These are phyloP conservation scores for Candolleomyces eurysporus DNA, from an alignment of 768 basidiomycete genomes.

Conservation along the genomic window DNA sequence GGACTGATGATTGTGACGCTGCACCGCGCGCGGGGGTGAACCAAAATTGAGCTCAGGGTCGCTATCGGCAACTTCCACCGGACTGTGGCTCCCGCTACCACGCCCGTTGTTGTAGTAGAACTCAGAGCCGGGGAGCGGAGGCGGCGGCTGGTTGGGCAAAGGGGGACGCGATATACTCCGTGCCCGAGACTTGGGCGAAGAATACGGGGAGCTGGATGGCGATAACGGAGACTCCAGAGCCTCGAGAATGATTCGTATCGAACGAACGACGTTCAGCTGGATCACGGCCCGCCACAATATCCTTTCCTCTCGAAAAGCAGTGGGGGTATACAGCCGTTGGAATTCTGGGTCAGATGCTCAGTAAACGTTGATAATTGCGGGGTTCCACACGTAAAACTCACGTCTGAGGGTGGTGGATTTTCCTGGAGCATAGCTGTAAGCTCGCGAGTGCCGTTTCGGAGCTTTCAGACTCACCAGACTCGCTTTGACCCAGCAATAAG, in stretches of 20 bases:
- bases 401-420: constrained; percentile 82
- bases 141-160: constrained; percentile 14
- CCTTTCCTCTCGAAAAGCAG: constrained; percentile 71
- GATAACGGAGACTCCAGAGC: constrained; percentile 35
- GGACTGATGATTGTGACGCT: background rate
- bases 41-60: constrained; percentile 22
- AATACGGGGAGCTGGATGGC: constrained; percentile 33
- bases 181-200: constrained; percentile 33
- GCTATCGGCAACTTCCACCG: background rate
- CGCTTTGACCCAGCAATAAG: constrained; percentile 78
- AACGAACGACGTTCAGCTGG: constrained; percentile 79
- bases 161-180: constrained; percentile 33
- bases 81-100: constrained; percentile 10
- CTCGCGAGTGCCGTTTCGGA: background rate
- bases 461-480: constrained; percentile 56
- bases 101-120: constrained; percentile 15
- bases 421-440: constrained; percentile 37
- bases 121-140: constrained; percentile 9
- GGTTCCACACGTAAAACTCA: constrained; percentile 36
- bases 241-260: constrained; percentile 71
- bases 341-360: constrained; percentile 50
- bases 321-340: constrained; percentile 72
- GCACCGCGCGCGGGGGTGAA: constrained; percentile 13
- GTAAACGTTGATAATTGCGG: background rate
- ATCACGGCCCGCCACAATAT: constrained; percentile 83